Base-by-base conservation (phyloP, 2,329 filamentous ascomycete genomes). In the Aspergillus flavus region DNA sequence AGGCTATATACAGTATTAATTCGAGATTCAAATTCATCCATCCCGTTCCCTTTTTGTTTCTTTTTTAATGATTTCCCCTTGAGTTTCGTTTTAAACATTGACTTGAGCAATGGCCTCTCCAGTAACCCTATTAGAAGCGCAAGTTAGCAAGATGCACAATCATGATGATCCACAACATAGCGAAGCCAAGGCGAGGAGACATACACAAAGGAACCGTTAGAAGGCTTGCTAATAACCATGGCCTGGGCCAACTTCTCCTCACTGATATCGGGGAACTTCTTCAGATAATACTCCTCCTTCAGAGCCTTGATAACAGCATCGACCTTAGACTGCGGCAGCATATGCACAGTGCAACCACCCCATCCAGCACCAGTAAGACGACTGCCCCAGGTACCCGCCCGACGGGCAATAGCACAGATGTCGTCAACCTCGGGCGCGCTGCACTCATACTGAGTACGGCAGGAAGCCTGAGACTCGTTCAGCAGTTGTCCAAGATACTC, bases 301-400 rank as follows among this genome's bases (percentile, higher is more conserved):
- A 95, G 88, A 6, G 92, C 92, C 72, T 86, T 84, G 76, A 87
- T 92, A 26, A 99, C 91, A 30, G 82, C 86, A 6, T 90, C 88
- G 0, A 97, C 91, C 78, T 91, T 94, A 72, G 93, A 86, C 62
- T 88, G 91, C 0, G 94, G 91, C 58, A 98, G 91, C 62, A 99
- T 85, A 80, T 99, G 95, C 62, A 99, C 94, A 64, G 88, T 95
- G 81, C 95, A 98, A 2, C 95, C 95, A 65, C 95, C 95, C 95
- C 95, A 99, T 3, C 95, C 95, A 0, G 95, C 95, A 45, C 95
- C 95, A 0, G 94, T 98, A 70, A 97, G 81, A 30, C 94, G 84
- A 70, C 91, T 93, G 32, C 94, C 95, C 75, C 93, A 93, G 21
- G 91, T 88, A 2, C 95, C 95, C 0, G 91, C 91, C 19, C 82